A percentile compares a stretch with the other conserved stretches of the same genome.
Conservation (phyloP, 352 stramenopile genomes). For the Phytopythium helicoides region DNA sequence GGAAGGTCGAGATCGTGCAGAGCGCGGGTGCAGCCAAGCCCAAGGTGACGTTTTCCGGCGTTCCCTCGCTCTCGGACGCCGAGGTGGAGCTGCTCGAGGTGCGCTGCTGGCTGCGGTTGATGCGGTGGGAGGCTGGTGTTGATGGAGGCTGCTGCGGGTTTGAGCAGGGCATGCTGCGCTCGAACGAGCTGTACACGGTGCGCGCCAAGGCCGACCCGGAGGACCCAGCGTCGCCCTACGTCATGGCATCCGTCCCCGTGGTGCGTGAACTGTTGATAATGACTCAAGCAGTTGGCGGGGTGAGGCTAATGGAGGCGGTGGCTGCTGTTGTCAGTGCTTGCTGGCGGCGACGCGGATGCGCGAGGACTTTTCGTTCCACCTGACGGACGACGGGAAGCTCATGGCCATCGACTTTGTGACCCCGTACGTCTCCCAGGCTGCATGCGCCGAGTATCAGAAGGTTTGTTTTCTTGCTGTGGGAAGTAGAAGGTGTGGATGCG, state of each 20-base stretch:
- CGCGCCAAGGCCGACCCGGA: conserved; percentile 58
- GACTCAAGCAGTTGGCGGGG: neutral
- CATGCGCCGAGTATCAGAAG: conserved; percentile 54
- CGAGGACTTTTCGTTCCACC: conserved; percentile 81
- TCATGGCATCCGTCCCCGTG: conserved; percentile 77
- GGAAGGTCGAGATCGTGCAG: conserved; percentile 60
- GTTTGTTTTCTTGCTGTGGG: conserved; percentile 11
- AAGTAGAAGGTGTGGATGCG: neutral
- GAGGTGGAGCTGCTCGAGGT: conserved; percentile 48
- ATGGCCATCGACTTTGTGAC: conserved; percentile 82
- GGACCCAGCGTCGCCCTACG: conserved; percentile 59
- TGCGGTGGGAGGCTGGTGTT: neutral
- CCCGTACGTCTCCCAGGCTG: conserved; percentile 33
- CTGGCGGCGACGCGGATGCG: conserved; percentile 66
- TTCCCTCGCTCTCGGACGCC: conserved; percentile 37
- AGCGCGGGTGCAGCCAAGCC: conserved; percentile 51
- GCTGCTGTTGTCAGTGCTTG: conserved; percentile 43
- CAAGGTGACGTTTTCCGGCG: conserved; percentile 52
- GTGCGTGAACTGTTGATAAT: conserved; percentile 9
- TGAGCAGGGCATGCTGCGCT: conserved; percentile 29
- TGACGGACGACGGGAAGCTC: conserved; percentile 76
- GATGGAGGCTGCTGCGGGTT: neutral
- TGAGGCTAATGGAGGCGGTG: neutral
- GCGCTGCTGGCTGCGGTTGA: neutral
- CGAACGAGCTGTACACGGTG: conserved; percentile 64